These are phyloP conservation scores for Tetrapisispora phaffii DNA, from an alignment of 805 yeast species.

Conservation along the genomic window DNA sequence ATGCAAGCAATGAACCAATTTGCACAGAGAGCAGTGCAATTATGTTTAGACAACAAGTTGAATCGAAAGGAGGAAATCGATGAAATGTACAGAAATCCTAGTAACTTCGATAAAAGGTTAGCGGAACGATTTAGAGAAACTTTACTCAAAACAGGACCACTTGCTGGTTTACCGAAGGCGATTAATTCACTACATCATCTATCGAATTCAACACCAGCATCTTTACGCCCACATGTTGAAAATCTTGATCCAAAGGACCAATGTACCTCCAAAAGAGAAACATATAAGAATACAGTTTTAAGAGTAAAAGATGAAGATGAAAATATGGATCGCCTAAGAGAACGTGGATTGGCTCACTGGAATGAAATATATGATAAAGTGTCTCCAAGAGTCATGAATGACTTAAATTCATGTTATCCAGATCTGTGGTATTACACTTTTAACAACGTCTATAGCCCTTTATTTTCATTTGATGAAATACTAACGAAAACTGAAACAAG, in stretches of 20 bases:
- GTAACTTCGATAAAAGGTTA: slow-evolving; percentile 19
- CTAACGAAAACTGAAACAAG: slow-evolving; percentile 63
- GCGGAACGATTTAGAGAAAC: slow-evolving; percentile 65
- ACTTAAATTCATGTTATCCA: slow-evolving; percentile 68
- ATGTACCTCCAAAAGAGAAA: not conserved
- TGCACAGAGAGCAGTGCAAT: slow-evolving; percentile 17
- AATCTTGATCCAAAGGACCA: slow-evolving; percentile 14
- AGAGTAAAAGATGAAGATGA: not conserved
- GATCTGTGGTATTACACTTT: slow-evolving; percentile 71
- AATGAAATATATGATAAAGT: slow-evolving; percentile 67
- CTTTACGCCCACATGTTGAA: slow-evolving; percentile 21
- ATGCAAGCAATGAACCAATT: slow-evolving; percentile 9
- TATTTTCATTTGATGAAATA: slow-evolving; percentile 58
- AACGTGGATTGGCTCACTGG: slow-evolving; percentile 61
- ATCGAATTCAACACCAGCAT: slow-evolving; percentile 52
- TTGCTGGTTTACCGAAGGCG: slow-evolving; percentile 76
- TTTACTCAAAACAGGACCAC: slow-evolving; percentile 64
- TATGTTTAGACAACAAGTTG: slow-evolving; percentile 5
- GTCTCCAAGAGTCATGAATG: slow-evolving; percentile 53
- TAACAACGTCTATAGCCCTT: slow-evolving; percentile 66
- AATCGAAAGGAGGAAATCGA: slow-evolving; percentile 9
- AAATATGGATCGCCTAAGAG: slow-evolving; percentile 3
- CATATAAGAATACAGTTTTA: not conserved
- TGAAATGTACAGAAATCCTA: slow-evolving; percentile 12
- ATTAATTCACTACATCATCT: slow-evolving; percentile 67